These are phyloP conservation scores for Gossypium arboreum DNA, from an alignment of 345 rosid genomes.

Conservation along the genomic window DNA sequence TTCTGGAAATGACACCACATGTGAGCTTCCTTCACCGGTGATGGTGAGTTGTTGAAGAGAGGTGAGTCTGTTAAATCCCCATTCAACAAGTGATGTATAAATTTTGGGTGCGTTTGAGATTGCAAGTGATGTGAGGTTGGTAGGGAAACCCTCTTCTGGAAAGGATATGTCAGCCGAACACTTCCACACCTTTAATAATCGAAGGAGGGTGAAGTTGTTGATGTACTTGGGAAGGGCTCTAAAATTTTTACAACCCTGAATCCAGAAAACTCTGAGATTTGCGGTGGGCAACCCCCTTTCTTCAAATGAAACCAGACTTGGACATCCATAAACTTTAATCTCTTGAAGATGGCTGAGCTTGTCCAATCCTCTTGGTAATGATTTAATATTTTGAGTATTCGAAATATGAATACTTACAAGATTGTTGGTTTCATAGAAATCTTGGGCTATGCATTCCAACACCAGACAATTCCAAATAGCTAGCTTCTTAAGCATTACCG, in stretches of 20 bases:
- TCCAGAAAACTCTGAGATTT: too few species aligned
- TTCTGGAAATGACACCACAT: too few species aligned
- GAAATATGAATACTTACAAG: too few species aligned
- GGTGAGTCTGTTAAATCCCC: not conserved
- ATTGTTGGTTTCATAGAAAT: too few species aligned
- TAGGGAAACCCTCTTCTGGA: not conserved
- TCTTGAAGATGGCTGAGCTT: not conserved
- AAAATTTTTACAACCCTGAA: not conserved
- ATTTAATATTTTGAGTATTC: too few species aligned
- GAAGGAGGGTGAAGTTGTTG: not conserved
- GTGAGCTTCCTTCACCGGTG: too few species aligned
- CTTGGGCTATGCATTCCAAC: too few species aligned
- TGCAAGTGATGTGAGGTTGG: not conserved
- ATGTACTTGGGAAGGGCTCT: not conserved
- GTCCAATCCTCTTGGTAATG: not conserved
- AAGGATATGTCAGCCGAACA: not conserved
- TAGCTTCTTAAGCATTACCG: too few species aligned
- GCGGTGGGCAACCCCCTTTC: too few species aligned
- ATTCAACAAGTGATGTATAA: not conserved
- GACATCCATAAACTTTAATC: accelerated
- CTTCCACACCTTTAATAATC: not conserved
- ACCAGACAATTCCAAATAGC: too few species aligned
- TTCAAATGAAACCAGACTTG: not conserved
- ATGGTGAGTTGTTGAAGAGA: too few species aligned
- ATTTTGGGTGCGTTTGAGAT: not conserved